phyloP scores from a whole-genome alignment of 208 protist species.

The Angomonas desouzai region DNA sequence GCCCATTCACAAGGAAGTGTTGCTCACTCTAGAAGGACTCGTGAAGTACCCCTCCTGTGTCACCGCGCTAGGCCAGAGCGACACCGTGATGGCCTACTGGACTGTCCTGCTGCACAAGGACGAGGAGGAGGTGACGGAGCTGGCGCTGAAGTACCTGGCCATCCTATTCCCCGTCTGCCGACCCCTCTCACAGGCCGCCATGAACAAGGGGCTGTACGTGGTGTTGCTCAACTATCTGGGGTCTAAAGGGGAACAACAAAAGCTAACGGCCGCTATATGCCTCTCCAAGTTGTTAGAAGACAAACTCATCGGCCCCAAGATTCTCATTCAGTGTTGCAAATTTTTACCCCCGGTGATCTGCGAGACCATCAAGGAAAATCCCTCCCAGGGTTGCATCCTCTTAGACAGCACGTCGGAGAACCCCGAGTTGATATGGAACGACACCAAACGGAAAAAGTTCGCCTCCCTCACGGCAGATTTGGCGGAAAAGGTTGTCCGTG shows the following conservation, averaged over 20 bases:
- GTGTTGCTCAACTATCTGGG: conserved; percentile 23
- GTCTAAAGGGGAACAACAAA: background rate
- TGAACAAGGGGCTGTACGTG: conserved; percentile 81
- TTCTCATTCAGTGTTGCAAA: conserved; percentile 57
- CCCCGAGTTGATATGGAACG: conserved; percentile 93
- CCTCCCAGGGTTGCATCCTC: conserved; percentile 66
- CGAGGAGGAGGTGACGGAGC: conserved; percentile 14
- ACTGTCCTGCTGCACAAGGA: background rate
- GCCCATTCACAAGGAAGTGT: background rate
- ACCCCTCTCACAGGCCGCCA: conserved; percentile 46
- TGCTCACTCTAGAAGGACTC: background rate
- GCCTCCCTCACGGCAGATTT: conserved; percentile 22
- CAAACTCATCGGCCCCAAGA: conserved; percentile 84
- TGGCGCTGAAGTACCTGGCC: conserved; percentile 26
- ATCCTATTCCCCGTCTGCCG: conserved; percentile 19
- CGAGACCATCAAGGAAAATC: conserved; percentile 86
- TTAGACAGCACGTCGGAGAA: conserved; percentile 89
- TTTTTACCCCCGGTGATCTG: conserved; percentile 89
- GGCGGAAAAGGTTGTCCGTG: conserved; percentile 27
- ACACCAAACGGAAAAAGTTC: conserved; percentile 51
- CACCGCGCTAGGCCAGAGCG: conserved; percentile 13
- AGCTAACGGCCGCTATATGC: conserved; percentile 13
- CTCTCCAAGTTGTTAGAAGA: conserved; percentile 65
- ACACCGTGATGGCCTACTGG: conserved; percentile 17
- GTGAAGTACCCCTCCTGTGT: conserved; percentile 5